Evolutionary conservation across 2,329 filamentous ascomycete species (phyloP), one percentile per base, ranked within the genome.

Genomic region (Fusarium acutatum): DNA sequence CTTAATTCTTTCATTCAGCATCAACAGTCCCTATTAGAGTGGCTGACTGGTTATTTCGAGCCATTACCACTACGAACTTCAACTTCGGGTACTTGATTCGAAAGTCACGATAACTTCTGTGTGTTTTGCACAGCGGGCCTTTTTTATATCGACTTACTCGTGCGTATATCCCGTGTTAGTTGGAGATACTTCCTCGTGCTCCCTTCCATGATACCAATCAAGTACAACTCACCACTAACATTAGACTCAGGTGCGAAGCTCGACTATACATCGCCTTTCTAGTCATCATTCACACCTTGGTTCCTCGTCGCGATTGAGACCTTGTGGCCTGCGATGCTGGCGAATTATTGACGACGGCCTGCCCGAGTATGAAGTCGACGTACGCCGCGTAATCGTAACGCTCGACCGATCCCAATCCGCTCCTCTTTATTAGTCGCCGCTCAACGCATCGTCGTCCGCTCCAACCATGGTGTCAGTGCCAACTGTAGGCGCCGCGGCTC

Each of bases 391-490:
- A 66, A 65, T 50, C 61, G 60, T 74, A 69, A 75, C 62, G 60
- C 66, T 60, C 74, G 60, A 70, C 50, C 75, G 64, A 76, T 20
- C 57, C 62, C 66, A 50, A 65, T 64, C 68, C 71, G 52, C 56
- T 66, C 38, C 47, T 57, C 58, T 44, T 37, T 56, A 57, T 49
- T 61, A 74, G 53, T 66, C 56, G 50, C 35, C 47, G 54, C 60
- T 52, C 40, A 60, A 54, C 63, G 32, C 41, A 61, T 47, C 50
- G 62, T 41, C 28, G 38, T 65, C 41, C 59, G 38, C 69, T 62
- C 65, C 60, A 77, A 77, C 70, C 71, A 85, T 85, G 83, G 84
- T 82, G 64, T 81, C 84, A 66, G 81, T 80, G 50, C 80, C 83
- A 72, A 83, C 80, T 64, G 78, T 81, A 67, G 80, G 80, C 76